A percentile compares a stretch with the other conserved stretches of the same genome.
phyloP scores from a whole-genome alignment of 2,329 filamentous ascomycete species.

The Erysiphe pulchra region DNA sequence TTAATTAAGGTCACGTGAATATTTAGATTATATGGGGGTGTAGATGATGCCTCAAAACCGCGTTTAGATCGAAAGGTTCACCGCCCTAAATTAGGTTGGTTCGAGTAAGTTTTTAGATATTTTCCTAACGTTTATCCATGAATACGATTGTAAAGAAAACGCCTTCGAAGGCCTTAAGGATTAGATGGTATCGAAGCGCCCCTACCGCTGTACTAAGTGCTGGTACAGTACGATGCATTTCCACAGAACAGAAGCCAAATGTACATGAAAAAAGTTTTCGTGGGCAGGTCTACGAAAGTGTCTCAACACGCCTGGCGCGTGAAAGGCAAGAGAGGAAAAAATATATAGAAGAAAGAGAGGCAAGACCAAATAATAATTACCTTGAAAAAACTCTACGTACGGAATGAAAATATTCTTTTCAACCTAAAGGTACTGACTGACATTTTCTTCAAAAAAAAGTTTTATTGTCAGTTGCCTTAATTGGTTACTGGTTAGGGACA shows the following conservation, averaged over 20 bases:
- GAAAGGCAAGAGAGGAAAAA: constrained; percentile 27
- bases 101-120: too few species aligned
- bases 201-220: too few species aligned
- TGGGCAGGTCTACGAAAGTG: constrained; percentile 33
- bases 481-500: constrained; percentile 30
- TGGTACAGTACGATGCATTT: too few species aligned
- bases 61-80: too few species aligned
- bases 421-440: background rate
- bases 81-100: too few species aligned
- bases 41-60: too few species aligned
- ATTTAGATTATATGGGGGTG: too few species aligned
- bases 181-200: too few species aligned
- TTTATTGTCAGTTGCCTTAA: constrained; percentile 8
- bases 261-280: constrained; percentile 18
- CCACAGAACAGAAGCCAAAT: constrained; percentile 2
- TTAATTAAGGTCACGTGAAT: too few species aligned
- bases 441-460: constrained; percentile 4
- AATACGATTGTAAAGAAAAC: too few species aligned
- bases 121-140: too few species aligned
- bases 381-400: constrained; percentile 29
- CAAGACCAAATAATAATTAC: constrained; percentile 18
- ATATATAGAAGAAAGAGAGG: constrained; percentile 19
- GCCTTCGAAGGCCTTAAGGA: too few species aligned
- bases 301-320: constrained; percentile 25
- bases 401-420: constrained; percentile 5